Evolutionary conservation across 192 early-diverging fungal species (phyloP).

Genomic region (Hyaloraphidium curvatum): DNA sequence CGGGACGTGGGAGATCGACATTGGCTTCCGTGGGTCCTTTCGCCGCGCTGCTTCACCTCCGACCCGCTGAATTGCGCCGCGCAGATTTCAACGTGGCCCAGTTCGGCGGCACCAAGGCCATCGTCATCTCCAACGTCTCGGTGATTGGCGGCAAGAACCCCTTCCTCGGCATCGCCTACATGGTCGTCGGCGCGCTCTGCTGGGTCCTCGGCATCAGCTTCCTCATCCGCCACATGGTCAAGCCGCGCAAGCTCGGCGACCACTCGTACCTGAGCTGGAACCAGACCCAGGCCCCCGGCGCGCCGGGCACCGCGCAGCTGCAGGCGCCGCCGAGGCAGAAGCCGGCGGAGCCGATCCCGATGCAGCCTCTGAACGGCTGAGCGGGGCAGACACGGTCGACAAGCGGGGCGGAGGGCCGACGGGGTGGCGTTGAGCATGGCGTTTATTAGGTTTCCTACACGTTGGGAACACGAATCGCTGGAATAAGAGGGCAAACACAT

Average conservation of each 20-base stretch:
- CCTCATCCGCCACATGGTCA: conserved; percentile 74
- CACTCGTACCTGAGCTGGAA: conserved; percentile 96
- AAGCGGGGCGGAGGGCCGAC: no score
- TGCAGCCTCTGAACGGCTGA: no score
- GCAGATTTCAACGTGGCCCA: conserved; percentile 63
- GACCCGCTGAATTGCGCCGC: not conserved
- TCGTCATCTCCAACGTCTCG: conserved; percentile 85
- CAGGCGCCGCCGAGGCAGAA: no score
- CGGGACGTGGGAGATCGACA: conserved; percentile 54
- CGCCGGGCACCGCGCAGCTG: no score
- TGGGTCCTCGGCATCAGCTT: conserved; percentile 75
- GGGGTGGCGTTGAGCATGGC: no score
- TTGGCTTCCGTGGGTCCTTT: conserved; percentile 41
- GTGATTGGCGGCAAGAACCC: conserved; percentile 94
- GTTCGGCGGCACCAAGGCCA: conserved; percentile 87
- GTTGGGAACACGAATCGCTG: no score
- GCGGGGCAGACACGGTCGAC: no score
- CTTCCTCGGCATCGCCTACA: conserved; percentile 87
- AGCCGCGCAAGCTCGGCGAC: conserved; percentile 90
- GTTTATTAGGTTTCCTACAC: no score
- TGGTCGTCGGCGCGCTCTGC: conserved; percentile 80
- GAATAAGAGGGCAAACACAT: no score
- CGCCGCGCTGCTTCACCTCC: not conserved
- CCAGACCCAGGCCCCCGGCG: no score
- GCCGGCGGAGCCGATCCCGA: no score